Base-by-base conservation (phyloP, 305 asterid species). In the Plantago coronopus region DNA sequence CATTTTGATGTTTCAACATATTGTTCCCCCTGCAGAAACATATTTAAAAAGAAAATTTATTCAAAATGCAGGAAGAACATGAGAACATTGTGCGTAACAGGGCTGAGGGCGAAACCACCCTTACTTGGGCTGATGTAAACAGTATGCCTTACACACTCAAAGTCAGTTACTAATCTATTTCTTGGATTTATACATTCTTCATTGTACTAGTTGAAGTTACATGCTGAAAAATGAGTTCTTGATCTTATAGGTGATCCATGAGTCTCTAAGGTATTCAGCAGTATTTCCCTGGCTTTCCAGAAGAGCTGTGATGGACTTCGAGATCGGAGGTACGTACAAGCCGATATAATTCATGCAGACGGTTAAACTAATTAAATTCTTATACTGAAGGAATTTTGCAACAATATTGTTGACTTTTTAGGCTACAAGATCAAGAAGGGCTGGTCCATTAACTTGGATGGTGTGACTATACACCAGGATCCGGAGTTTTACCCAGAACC, bases 221-320 rank as follows among this genome's bases (percentile, higher is more conserved):
- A 46, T 27, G 21, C 23, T 43, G 18, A 54, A 34, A 42, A 44
- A 22, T 57, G 64, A 1, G 42, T 15, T 60, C 25, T 37, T n/a
- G 23, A 67, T 57, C 62, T 46, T 68, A 70, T 76, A 81, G 94
- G 91, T 85, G 53, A 76, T 83, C 64, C 79, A 64, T 61, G 94
- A 85, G 72, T 76, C 91, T 68, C 94, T 87, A 57, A 73, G 91
- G 69, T 73, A 78, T 74, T 94, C 96, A 20, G 85, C 96, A 19
- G 79, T 87, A 54, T 76, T 87, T 46, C 96, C 96, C 13, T 85
- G 89, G 94, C 83, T 29, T 81, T 88, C 91, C 57, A 83, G 91
- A 72, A 84, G 80, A 74, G 96, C 94, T 49, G 91, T 91, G 20
- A 85, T 71, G 58, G 96, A 88, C 78, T 85, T 88, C 12, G 83